phyloP scores from a whole-genome alignment of 441 rosid genomes.

The Gossypium schwendimanii region DNA sequence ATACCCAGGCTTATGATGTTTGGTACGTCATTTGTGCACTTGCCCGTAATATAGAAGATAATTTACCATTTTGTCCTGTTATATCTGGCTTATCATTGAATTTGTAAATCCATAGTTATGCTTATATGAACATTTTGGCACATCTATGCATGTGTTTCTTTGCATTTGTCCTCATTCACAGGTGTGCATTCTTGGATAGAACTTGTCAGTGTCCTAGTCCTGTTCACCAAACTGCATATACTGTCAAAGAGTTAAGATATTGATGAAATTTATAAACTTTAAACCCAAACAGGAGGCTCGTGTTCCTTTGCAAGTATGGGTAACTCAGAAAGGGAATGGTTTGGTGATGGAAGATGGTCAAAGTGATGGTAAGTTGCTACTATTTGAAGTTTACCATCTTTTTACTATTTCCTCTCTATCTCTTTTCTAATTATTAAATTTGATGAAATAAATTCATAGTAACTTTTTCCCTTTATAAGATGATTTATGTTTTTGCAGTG shows the following conservation, averaged over 20 bases:
- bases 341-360: slow-evolving; percentile 64
- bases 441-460: not conserved
- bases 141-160: not conserved
- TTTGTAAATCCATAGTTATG: not conserved
- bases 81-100: not conserved
- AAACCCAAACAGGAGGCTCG: slow-evolving; percentile 65
- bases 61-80: not conserved
- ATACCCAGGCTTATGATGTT: not conserved
- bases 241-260: not conserved
- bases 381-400: not conserved
- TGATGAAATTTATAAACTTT: slow-evolving; percentile 3
- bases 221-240: not conserved
- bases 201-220: not conserved
- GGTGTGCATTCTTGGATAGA: not conserved
- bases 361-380: slow-evolving; percentile 50
- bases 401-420: not conserved
- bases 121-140: not conserved
- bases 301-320: slow-evolving; percentile 84
- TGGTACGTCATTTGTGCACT: not conserved
- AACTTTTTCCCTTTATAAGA: not conserved
- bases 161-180: not conserved
- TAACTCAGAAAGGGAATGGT: slow-evolving; percentile 67
- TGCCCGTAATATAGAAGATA: not conserved
- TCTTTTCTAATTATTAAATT: not conserved
- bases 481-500: not conserved